These are phyloP conservation scores for Stachybotrys chlorohalonatus DNA, from an alignment of 2,329 filamentous ascomycete species.

Conservation along the genomic window DNA sequence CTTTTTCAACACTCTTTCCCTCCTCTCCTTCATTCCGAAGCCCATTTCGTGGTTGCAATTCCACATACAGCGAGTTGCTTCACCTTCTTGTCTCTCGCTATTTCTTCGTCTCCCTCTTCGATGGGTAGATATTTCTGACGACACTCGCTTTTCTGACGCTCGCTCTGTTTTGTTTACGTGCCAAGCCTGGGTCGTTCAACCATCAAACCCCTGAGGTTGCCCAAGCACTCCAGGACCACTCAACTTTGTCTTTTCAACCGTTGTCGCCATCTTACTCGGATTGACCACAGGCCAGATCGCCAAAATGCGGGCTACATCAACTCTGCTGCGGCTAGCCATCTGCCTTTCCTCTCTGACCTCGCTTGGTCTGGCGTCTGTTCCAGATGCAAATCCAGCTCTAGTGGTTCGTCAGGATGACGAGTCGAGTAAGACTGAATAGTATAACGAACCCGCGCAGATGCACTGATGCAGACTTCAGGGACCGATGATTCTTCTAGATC, in stretches of 20 bases:
- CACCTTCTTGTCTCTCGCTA: not conserved
- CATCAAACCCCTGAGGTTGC: not conserved
- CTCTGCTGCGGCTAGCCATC: constrained; percentile 37
- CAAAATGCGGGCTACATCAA: constrained; percentile 40
- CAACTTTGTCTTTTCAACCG: not conserved
- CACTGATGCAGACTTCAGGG: not conserved
- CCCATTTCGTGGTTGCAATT: not conserved
- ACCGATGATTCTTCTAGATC: not conserved
- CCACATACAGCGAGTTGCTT: not conserved
- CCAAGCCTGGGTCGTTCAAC: not conserved
- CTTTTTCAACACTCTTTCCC: not conserved
- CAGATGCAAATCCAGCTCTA: constrained; percentile 37
- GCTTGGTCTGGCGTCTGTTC: constrained; percentile 45
- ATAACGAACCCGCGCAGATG: not conserved
- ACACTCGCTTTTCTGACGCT: not conserved
- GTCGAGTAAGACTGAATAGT: constrained; percentile 3
- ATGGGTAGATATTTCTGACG: not conserved
- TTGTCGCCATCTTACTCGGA: not conserved
- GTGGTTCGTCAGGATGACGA: constrained; percentile 38
- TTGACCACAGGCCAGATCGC: not conserved
- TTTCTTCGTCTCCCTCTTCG: not conserved
- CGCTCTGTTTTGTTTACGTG: not conserved
- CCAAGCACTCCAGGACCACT: no score
- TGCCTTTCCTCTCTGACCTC: constrained; percentile 42
- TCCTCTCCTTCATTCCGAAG: not conserved